Evolutionary conservation across 176 grass and related monocot species (phyloP).

Genomic region (Carex parvula): DNA sequence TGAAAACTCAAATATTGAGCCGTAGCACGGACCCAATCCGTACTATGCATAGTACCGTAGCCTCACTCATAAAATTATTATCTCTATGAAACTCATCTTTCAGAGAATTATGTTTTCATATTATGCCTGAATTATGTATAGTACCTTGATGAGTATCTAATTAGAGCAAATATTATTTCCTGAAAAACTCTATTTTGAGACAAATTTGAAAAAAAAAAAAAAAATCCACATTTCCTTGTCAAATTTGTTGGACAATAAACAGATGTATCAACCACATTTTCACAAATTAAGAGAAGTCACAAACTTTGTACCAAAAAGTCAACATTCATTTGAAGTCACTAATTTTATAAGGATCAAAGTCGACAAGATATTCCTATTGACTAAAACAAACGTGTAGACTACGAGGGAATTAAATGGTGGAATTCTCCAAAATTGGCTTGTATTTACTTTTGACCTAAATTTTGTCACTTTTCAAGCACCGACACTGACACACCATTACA

Average conservation of each 20-base stretch:
- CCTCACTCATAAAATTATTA: too few relatives aligned
- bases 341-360: background rate
- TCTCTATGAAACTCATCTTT: background rate
- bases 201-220: background rate
- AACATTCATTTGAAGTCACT: background rate
- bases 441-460: background rate
- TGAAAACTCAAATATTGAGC: too few relatives aligned
- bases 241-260: background rate
- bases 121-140: background rate
- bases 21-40: too few relatives aligned
- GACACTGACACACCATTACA: background rate
- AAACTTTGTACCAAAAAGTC: background rate
- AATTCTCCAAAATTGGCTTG: background rate
- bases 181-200: background rate
- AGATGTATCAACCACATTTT: background rate
- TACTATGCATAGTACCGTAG: too few relatives aligned
- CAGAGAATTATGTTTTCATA: background rate
- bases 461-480: constrained; percentile 5
- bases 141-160: background rate
- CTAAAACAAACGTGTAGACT: background rate
- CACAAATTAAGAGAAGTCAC: background rate
- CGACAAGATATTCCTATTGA: background rate
- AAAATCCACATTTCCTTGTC: background rate
- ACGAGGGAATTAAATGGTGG: background rate
- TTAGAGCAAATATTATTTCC: background rate